Evolutionary conservation across 1,284 basidiomycete species (phyloP), one percentile per base, ranked within the genome.

Genomic region (Cutaneotrichosporon dermatis): DNA sequence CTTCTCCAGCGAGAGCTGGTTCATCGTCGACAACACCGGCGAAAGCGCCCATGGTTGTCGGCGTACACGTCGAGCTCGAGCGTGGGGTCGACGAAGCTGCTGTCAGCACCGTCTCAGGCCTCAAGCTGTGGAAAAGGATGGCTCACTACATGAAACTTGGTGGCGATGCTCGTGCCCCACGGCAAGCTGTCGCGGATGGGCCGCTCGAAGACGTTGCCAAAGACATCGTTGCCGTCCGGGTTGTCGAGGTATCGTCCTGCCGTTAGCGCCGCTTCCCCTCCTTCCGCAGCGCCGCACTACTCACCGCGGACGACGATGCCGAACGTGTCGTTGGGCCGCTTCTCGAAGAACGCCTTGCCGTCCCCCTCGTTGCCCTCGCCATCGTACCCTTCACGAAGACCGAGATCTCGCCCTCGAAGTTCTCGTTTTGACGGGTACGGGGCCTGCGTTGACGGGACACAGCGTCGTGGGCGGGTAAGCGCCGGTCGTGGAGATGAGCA

Each of bases 41-140:
- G 90, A 91, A 50, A 96, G 82, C 0, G 92, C 93, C 90, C 92
- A 95, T 6, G 93, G 93, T 66, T 76, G 82, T 67, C 66, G 81
- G 89, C 55, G 79, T 84, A 81, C 45, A 95, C 82, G 73, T 96
- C 89, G 63, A 92, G 85, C 66, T 89, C 85, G 35, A 97, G 80
- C 0, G 86, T 89, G 4, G 92, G 92, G 75, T 96, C 92, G 54
- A 95, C 81, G 67, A 86, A 88, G 61, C 89, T 92, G 25, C 25
- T 13, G 25, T 25, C 25, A 25, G 25, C 25, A 25, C 25, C 25
- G 25, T 25, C 25, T 25, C 25, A 25, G 25, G 25, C 25, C 25
- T 25, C 25, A 25, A 25, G 25, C 25, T 25, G 25, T 25, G 25
- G 25, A 25, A 25, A 25, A 25, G 25, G 25, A 25, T 25, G 25